Evolutionary conservation across 768 basidiomycete genomes (phyloP), one percentile per base, ranked within the genome.

Genomic region (Calocera cornea): DNA sequence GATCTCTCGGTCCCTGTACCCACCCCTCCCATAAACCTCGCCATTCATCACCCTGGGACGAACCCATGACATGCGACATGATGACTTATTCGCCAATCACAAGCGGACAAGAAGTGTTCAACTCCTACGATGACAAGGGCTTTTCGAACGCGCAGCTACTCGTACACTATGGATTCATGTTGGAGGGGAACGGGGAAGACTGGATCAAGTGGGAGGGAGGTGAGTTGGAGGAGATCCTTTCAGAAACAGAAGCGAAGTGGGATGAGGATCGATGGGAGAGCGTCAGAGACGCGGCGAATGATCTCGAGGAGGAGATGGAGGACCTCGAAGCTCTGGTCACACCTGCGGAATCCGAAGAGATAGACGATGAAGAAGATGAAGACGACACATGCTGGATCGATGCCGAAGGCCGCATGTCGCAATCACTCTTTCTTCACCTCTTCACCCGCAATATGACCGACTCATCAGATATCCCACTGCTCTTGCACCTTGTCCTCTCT

Each of bases 111-210:
- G 85, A 92, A 67, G 78, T 90, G 24, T 91, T 85, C 79, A 92
- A 92, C 74, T 87, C 87, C 0, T 92, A 92, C 72, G 72, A 72
- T 44, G 86, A 86, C n/a, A 83, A 83, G 71, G 76, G 78, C 1
- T 77, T 90, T 40, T 78, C 79, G 19, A 91, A 90, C 72, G 83
- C 88, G 1, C 77, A 85, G 71, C 80, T 92, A 16, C 78, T 90
- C 64, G 79, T 78, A 17, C 84, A 82, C 69, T 91, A 91, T 74
- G 90, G 90, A 0, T 92, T 92, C 73, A 74, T 79, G 31, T 79
- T 91, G n/a, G 86, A 90, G 54, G 84, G 80, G 27, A 90, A 90
- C 73, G 87, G 86, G 63, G 79, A 83, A 69, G 88, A 90, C 72
- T 12, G 2, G 19, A 36, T 71, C 60, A 24, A 34, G 22, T 64